phyloP scores from a whole-genome alignment of 805 yeast species.

The Candida tammaniensis region DNA sequence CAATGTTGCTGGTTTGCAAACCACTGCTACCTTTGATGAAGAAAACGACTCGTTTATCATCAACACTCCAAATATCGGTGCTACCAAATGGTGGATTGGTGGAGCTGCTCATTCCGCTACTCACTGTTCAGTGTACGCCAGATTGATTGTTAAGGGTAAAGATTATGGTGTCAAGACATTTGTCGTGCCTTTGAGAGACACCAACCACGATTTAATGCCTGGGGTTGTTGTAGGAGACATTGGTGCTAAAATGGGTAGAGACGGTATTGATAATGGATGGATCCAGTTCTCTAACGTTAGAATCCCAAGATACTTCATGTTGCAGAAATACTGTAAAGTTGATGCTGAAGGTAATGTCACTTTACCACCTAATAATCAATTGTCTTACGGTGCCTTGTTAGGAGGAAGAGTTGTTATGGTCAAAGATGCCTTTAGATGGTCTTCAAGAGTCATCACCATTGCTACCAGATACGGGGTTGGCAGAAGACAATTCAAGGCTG shows the following conservation, averaged over 20 bases:
- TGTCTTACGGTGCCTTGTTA: slow-evolving; percentile 42
- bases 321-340: slow-evolving; percentile 45
- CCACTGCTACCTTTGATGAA: slow-evolving; percentile 46
- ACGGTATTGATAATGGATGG: slow-evolving; percentile 50
- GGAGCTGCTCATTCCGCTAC: slow-evolving; percentile 50
- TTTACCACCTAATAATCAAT: slow-evolving; percentile 44
- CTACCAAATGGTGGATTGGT: slow-evolving; percentile 52
- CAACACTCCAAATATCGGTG: slow-evolving; percentile 47
- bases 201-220: slow-evolving; percentile 41
- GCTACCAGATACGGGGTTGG: slow-evolving; percentile 45
- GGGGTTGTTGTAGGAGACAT: slow-evolving; percentile 46
- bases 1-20: slow-evolving; percentile 57
- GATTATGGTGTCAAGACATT: slow-evolving; percentile 48
- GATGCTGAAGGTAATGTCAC: slow-evolving; percentile 36
- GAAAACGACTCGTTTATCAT: slow-evolving; percentile 40
- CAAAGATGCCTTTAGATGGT: slow-evolving; percentile 40
- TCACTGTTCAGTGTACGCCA: slow-evolving; percentile 40
- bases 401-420: slow-evolving; percentile 47
- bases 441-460: slow-evolving; percentile 41
- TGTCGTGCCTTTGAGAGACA: slow-evolving; percentile 45
- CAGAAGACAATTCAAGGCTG: slow-evolving; percentile 42
- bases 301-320: slow-evolving; percentile 45
- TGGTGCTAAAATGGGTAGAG: slow-evolving; percentile 49
- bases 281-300: slow-evolving; percentile 44
- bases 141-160: slow-evolving; percentile 42